Evolutionary conservation across 139 green algal genomes (phyloP).

Genomic region (Ulvella scutata): DNA sequence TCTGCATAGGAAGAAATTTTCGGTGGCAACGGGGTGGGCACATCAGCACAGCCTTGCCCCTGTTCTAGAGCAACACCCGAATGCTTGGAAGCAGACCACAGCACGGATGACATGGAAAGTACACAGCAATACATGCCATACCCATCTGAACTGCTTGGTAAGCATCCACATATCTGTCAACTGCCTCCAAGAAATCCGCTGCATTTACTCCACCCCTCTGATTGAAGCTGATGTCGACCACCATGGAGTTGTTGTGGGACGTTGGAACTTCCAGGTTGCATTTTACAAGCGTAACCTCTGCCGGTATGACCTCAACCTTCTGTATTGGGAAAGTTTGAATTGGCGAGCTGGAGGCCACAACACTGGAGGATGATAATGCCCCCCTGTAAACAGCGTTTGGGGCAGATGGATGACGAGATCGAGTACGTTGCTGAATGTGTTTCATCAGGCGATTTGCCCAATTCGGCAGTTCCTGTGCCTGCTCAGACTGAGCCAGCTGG

Average conservation of each 20-base stretch:
- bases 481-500: slow-evolving; percentile 4
- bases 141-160: slow-evolving; percentile 22
- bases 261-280: slow-evolving; percentile 53
- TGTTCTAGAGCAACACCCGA: too few species aligned
- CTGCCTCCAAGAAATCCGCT: slow-evolving; percentile 78
- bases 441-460: slow-evolving; percentile 4
- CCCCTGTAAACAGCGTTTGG: background rate
- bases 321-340: background rate
- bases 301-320: background rate
- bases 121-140: background rate
- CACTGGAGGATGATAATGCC: background rate
- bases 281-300: slow-evolving; percentile 85
- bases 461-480: background rate
- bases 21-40: too few species aligned
- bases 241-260: slow-evolving; percentile 3
- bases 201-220: slow-evolving; percentile 82
- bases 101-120: too few species aligned
- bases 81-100: too few species aligned
- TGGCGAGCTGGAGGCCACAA: background rate
- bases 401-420: background rate
- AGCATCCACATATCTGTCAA: slow-evolving; percentile 52
- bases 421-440: background rate
- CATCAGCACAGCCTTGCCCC: too few species aligned
- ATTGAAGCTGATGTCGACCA: slow-evolving; percentile 96
- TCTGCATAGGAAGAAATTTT: too few species aligned